These are phyloP conservation scores for Nectriaceae sp. DNA, from an alignment of 2,329 filamentous ascomycete genomes.

Conservation along the genomic window DNA sequence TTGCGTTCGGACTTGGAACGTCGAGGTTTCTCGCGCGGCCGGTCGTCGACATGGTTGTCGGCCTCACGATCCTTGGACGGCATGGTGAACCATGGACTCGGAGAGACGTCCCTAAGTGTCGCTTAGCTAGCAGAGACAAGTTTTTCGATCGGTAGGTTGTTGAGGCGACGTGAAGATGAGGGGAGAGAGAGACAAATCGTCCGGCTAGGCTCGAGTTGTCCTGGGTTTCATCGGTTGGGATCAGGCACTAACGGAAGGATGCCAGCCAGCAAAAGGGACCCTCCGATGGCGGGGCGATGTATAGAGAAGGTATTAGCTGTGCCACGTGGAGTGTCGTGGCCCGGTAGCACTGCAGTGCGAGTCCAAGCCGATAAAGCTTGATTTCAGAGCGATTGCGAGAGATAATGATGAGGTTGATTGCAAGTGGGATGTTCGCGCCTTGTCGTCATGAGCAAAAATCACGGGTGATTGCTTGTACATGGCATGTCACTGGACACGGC, in stretches of 20 bases:
- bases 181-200: background rate
- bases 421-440: background rate
- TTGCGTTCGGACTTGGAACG: constrained; percentile 41
- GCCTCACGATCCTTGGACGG: constrained; percentile 45
- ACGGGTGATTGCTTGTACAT: no score
- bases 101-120: background rate
- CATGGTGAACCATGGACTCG: constrained; percentile 40
- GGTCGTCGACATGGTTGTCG: constrained; percentile 39
- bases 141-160: no score
- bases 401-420: background rate
- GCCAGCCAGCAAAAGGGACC: background rate
- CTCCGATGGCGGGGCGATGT: background rate
- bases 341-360: background rate
- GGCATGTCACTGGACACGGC: no score
- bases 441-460: background rate
- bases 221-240: no score
- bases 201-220: no score
- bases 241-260: background rate
- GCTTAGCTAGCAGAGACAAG: background rate
- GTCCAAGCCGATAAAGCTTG: background rate
- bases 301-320: background rate
- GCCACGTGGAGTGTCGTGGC: background rate
- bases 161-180: no score
- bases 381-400: background rate
- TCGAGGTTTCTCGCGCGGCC: constrained; percentile 41